Base-by-base conservation (phyloP, 2,329 filamentous ascomycete species). In the Trichoderma aggressivum region DNA sequence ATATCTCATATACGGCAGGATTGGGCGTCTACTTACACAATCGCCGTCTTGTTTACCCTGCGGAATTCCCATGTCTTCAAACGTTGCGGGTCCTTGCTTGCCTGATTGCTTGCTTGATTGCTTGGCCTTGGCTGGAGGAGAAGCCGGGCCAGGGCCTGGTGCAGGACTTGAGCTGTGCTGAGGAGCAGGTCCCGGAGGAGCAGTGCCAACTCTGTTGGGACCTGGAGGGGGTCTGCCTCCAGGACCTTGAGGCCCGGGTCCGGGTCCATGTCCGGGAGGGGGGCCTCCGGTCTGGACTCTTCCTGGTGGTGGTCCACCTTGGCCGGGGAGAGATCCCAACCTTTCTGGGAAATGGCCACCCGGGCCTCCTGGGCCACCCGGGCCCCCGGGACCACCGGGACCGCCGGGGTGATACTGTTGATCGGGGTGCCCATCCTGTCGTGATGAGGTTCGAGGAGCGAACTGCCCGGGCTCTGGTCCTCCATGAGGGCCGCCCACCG, bases 51-150 rank as follows among this genome's bases (percentile, higher is more conserved):
- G 88, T 81, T 96, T 94, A 61, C 87, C 90, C 77, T 90, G 88
- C 7, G 94, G 93, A 76, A 99, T 95, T 50, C 96, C 96, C 96
- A 99, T 99, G 79, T 97, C 94, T 79, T 98, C 95, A 80, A 99
- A 99, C 0, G 96, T 98, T 76, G 96, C 93, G 1, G 96, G 95
- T 12, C 95, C 96, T 78, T 36, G 34, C 53, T 94, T 93, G 63
- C 83, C 82, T 3, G 32, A 16, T 7, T 28, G 59, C n/a, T 24
- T 50, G 74, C 81, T 82, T 3, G 32, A 16, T 7, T 28, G 59
- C n/a, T 24, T 50, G 74, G 81, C 79, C n/a, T 81, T 80, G 56
- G 80, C 75, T n/a, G 78, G 75, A 26, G 76, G 75, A 24, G 80
- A 75, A 55, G 78, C 76, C 72, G 47, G 16, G 76, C 75, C 43